Conservation (phyloP, 169 alveolate species). For the Plasmodium gaboni region DNA sequence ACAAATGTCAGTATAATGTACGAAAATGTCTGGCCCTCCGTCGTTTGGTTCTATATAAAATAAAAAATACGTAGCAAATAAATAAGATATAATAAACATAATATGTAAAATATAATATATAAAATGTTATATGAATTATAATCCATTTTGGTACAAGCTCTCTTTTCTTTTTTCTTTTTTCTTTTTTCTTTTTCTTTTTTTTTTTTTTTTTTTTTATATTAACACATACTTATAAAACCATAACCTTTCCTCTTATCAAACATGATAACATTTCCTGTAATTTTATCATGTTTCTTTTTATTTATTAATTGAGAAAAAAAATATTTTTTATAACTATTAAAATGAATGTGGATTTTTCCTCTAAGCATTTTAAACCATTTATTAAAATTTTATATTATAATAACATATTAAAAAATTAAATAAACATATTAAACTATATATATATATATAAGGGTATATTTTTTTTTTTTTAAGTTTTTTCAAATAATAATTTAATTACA, state of each 20-base stretch:
- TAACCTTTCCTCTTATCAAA: slow-evolving; percentile 60
- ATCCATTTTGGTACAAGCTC: no score
- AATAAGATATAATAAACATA: background rate
- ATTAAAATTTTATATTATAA: background rate
- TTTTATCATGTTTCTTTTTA: slow-evolving; percentile 21
- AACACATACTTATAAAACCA: slow-evolving; percentile 53
- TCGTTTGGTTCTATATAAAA: slow-evolving; percentile 48
- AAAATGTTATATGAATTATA: no score
- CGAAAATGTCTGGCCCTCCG: slow-evolving; percentile 69
- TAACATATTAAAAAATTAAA: slow-evolving; percentile 5
- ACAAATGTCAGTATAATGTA: slow-evolving; percentile 57
- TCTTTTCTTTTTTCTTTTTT: no score
- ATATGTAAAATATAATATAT: background rate
- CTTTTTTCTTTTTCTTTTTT: no score
- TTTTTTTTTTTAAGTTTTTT: no score
- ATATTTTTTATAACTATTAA: background rate
- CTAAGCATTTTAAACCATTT: slow-evolving; percentile 7
- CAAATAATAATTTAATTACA: no score
- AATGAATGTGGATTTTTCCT: background rate
- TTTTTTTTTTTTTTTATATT: background rate
- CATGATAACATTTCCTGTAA: slow-evolving; percentile 42
- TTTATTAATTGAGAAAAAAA: slow-evolving; percentile 17
- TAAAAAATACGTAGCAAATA: background rate
- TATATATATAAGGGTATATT: no score
- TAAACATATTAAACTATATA: background rate